Base-by-base conservation (phyloP, 2,329 filamentous ascomycete genomes). In the Paecilomyces niveus region DNA sequence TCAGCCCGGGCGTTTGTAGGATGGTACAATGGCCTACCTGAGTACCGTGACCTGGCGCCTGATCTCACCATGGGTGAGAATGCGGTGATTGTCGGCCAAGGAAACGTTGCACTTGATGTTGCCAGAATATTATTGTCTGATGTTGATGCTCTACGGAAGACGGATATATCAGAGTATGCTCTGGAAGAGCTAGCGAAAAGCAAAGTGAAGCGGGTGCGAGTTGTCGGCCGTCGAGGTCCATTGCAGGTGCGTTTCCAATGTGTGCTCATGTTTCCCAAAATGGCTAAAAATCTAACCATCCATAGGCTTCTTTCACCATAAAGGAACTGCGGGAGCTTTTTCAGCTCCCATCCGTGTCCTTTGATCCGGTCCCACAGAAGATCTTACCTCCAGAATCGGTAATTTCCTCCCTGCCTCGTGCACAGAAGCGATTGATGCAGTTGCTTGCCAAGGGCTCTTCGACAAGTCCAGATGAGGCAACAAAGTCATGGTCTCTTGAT, bases 11-110 rank as follows among this genome's bases (percentile, higher is more conserved):
- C 92, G 45, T 97, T 97, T 71, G 94, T 99, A 1, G 94, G 92
- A 18, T 99, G 94, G 94, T 99, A 99, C 74, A 99, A 99, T 73
- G 94, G 94, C 2, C 81, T 96, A 2, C 94, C 94, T 0, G 89
- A 95, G 65, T 89, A 89, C 69, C 83, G 88, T 21, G 74, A 83
- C 65, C 77, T 96, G 7, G 78, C 83, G n/a, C 89, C 92, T 0
- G 84, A 91, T 68, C 81, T 97, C 26, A 83, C 85, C 0, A 79
- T 81, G 9, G 89, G 89, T 0, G 90, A 96, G 55, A 87, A 92
- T 61, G 94, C 90, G 1, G 85, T 97, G 32, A 82, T 99, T 54
- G 86, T 99, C 63, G 94, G 94, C 1, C 93, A 99, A 69, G 94
- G 94, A 15, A 99, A 99, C 74, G 94, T 99, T 8, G 94, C 94